Conservation (phyloP, 2,329 filamentous ascomycete genomes). For the Ascosphaera pollenicola region DNA sequence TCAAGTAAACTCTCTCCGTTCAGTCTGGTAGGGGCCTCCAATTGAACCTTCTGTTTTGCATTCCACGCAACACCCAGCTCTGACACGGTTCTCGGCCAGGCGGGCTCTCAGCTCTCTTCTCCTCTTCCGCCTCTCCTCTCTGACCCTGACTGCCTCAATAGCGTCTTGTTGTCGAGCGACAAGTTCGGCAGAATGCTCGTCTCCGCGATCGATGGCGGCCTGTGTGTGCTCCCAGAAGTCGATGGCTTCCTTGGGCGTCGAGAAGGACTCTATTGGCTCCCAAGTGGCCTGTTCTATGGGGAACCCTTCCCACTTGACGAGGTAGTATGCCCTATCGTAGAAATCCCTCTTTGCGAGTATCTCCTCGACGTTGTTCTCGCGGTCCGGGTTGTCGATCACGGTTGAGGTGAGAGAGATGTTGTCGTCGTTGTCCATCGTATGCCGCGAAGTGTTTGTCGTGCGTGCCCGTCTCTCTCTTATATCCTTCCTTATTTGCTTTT, state of each 20-base stretch:
- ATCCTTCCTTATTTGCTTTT: too few species aligned
- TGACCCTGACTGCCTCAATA: too few species aligned
- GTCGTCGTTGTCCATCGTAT: slow-evolving; percentile 28
- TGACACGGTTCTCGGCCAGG: too few species aligned
- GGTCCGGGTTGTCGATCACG: slow-evolving; percentile 17
- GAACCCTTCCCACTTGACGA: slow-evolving; percentile 45
- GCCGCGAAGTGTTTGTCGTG: too few species aligned
- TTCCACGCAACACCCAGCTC: slow-evolving; percentile 41
- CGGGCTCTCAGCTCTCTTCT: too few species aligned
- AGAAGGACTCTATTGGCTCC: slow-evolving; percentile 26
- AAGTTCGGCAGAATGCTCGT: slow-evolving; percentile 13
- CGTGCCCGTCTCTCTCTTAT: too few species aligned
- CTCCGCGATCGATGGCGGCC: slow-evolving; percentile 11
- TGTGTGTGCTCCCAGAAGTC: slow-evolving; percentile 19
- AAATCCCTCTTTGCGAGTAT: slow-evolving; percentile 27
- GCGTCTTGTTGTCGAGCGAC: too few species aligned
- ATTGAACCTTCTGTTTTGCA: slow-evolving; percentile 41
- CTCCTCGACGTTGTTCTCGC: slow-evolving; percentile 32
- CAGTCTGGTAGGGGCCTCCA: slow-evolving; percentile 34
- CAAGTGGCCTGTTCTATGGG: slow-evolving; percentile 32
- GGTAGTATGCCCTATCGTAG: slow-evolving; percentile 23
- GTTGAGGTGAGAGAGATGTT: slow-evolving; percentile 37
- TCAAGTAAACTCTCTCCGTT: slow-evolving; percentile 36
- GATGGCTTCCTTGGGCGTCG: slow-evolving; percentile 15
- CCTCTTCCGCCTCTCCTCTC: too few species aligned